These are phyloP conservation scores for Elsinoe australis DNA, from an alignment of 2,329 filamentous ascomycete genomes.

Conservation along the genomic window DNA sequence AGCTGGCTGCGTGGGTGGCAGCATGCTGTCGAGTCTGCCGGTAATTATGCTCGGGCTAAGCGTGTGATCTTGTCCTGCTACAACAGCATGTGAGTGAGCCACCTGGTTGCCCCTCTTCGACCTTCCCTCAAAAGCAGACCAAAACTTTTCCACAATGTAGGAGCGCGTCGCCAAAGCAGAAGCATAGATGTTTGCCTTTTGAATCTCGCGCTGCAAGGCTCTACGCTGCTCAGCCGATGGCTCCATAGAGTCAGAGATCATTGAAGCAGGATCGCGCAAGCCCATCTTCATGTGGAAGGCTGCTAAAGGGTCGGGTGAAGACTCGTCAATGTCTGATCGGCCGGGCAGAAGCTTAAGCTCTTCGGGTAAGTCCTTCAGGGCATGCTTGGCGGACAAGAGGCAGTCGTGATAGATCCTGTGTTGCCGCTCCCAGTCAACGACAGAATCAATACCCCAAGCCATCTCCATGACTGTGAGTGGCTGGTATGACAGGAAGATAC, in stretches of 20 bases:
- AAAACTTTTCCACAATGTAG: constrained; percentile 80
- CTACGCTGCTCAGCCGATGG: constrained; percentile 35
- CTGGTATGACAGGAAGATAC: constrained; percentile 74
- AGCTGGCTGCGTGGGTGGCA: constrained; percentile 28
- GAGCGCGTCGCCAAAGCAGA: constrained; percentile 75
- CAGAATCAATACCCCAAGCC: constrained; percentile 68
- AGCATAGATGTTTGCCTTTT: constrained; percentile 83
- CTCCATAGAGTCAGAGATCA: constrained; percentile 25
- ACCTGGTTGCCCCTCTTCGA: constrained; percentile 38
- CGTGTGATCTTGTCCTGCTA: constrained; percentile 21
- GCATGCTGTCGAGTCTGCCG: constrained; percentile 32
- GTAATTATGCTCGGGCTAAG: constrained; percentile 29
- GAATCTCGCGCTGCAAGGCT: constrained; percentile 71
- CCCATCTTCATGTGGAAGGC: constrained; percentile 20
- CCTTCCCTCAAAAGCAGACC: constrained; percentile 63
- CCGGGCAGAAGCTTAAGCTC: constrained; percentile 45
- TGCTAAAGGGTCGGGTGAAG: constrained; percentile 24
- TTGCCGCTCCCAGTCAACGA: constrained; percentile 72
- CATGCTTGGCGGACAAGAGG: constrained; percentile 60
- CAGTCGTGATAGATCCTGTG: constrained; percentile 64
- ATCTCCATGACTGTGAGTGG: constrained; percentile 71
- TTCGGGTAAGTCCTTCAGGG: constrained; percentile 58
- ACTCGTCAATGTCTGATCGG: constrained; percentile 26
- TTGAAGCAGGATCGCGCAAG: constrained; percentile 26
- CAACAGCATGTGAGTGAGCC: constrained; percentile 31